Conservation (phyloP, 345 rosid species). For the Salix purpurea region DNA sequence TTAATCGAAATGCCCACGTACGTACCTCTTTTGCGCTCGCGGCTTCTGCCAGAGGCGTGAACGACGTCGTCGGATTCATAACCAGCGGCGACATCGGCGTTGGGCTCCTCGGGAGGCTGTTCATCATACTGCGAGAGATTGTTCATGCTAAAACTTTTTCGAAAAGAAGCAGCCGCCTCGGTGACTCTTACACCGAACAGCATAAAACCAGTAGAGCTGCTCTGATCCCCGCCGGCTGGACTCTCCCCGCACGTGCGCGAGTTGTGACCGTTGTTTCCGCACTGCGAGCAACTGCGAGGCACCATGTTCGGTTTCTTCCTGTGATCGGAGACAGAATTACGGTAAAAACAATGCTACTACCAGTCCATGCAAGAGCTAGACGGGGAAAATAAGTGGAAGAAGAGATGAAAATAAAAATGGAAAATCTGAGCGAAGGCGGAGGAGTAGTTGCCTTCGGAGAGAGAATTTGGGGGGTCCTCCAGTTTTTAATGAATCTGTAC, state of each 20-base stretch:
- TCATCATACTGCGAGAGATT: slow-evolving; percentile 56
- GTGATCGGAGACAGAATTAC: neutral
- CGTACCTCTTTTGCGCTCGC: slow-evolving; percentile 73
- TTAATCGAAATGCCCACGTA: neutral
- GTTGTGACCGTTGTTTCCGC: slow-evolving; percentile 73
- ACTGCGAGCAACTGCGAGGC: slow-evolving; percentile 65
- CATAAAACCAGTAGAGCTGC: slow-evolving; percentile 46
- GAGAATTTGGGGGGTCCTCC: no score
- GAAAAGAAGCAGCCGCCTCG: slow-evolving; percentile 39
- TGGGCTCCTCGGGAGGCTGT: slow-evolving; percentile 41
- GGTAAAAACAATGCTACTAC: neutral
- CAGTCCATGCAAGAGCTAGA: slow-evolving; percentile 10
- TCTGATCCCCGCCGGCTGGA: no score
- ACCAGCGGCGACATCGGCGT: slow-evolving; percentile 42
- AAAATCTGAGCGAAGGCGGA: no score
- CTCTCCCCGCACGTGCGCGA: slow-evolving; percentile 46
- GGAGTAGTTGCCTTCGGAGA: no score
- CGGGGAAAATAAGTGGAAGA: slow-evolving; percentile 12
- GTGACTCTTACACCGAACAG: slow-evolving; percentile 68
- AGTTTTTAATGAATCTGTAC: no score
- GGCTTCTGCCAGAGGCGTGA: slow-evolving; percentile 56
- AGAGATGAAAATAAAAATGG: no score
- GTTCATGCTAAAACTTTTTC: slow-evolving; percentile 67
- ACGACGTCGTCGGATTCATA: slow-evolving; percentile 73
- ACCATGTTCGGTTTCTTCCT: neutral